Conservation (phyloP, 2,329 filamentous ascomycete species). For the Penicillium sp. region DNA sequence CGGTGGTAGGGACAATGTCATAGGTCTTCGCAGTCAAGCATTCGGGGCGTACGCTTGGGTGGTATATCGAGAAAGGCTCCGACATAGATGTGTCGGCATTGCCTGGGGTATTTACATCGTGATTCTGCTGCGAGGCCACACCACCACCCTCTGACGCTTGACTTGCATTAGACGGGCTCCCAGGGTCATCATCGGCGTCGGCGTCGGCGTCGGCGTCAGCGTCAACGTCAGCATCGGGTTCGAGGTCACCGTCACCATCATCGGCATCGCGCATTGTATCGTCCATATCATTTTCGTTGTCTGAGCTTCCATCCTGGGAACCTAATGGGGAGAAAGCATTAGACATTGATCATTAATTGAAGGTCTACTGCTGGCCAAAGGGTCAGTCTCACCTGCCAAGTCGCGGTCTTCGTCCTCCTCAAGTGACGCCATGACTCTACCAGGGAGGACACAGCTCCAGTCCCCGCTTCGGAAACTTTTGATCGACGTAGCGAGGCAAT, state of each 20-base stretch:
- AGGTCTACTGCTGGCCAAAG: background rate
- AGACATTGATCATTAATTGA: background rate
- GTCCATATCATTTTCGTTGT: constrained; percentile 47
- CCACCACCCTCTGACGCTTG: constrained; percentile 39
- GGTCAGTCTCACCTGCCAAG: constrained; percentile 33
- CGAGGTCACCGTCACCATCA: constrained; percentile 34
- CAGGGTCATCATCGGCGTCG: constrained; percentile 22
- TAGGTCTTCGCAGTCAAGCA: constrained; percentile 77
- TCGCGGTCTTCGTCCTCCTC: constrained; percentile 45
- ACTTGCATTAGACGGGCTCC: constrained; percentile 41
- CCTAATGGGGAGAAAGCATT: constrained; percentile 26
- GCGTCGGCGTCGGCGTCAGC: constrained; percentile 13
- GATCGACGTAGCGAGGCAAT: background rate
- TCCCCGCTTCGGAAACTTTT: background rate
- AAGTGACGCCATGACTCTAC: constrained; percentile 32
- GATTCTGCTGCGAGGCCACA: constrained; percentile 43
- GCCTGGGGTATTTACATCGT: constrained; percentile 51
- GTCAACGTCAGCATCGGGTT: constrained; percentile 15
- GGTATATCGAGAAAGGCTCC: constrained; percentile 45
- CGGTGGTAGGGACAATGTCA: constrained; percentile 96
- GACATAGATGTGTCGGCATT: constrained; percentile 32
- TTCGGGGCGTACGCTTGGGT: constrained; percentile 69
- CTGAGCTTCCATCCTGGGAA: constrained; percentile 50
- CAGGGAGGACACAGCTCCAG: background rate
- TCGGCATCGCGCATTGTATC: constrained; percentile 41